Evolutionary conservation across 192 early-diverging fungal species (phyloP), one percentile per base, ranked within the genome.

Genomic region (Ambispora gerdemannii): DNA sequence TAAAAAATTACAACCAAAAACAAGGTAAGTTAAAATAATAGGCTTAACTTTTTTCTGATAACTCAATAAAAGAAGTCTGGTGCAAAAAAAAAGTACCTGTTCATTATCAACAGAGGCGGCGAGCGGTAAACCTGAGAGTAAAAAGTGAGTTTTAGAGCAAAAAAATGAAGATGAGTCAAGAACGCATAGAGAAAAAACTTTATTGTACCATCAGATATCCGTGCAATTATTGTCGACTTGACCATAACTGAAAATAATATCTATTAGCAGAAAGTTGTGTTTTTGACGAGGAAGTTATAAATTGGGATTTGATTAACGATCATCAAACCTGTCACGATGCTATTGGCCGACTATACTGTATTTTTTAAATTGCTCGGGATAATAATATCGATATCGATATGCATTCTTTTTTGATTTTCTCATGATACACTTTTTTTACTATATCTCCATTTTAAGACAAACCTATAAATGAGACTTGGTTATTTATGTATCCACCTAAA

Each of bases 31-130:
- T n/a, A n/a, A n/a, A n/a, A n/a, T 25, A 27, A 35, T n/a, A 24
- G 13, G 20, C 36, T 72, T 53, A 20, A 7, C 31, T 47, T 60
- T n/a, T 53, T 25, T 31, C 31, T 33, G 35, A 49, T 8, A 30
- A 32, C 17, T 22, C 47, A 36, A 35, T 50, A 17, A 3, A 7
- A 6, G 3, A 22, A 38, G 35, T 43, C 11, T 19, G 51, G 52
- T 13, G 15, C 28, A 28, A 43, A 58, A 32, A 28, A 13, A 33
- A 13, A 31, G 28, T 78, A 89, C 90, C 87, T 93, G 90, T 52
- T 92, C 93, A 76, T 98, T 95, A 79, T 97, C 95, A 87, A 97
- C 94, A 20, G 91, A 93, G 13, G 94, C 95, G 30, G 96, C 96
- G 58, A 98, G 83, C 3, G 94, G 94, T 50, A 97, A 84, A 4